These are phyloP conservation scores for Phyllostachys edulis DNA, from an alignment of 176 grass and related monocot genomes.

Conservation along the genomic window DNA sequence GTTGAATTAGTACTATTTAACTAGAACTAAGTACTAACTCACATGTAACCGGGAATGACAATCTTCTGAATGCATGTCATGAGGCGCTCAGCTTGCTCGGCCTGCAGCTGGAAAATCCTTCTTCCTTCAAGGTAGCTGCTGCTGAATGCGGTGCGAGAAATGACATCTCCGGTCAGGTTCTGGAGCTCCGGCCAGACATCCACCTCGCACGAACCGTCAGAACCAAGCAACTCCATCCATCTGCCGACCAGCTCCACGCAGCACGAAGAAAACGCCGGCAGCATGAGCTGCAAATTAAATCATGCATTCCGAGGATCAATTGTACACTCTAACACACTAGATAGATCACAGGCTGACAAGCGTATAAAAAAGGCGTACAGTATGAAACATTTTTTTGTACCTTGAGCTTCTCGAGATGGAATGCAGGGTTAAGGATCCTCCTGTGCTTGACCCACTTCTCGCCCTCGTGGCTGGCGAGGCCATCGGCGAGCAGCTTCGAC, in stretches of 20 bases:
- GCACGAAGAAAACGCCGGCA: constrained; percentile 57
- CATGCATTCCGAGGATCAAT: not conserved
- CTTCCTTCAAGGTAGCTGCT: constrained; percentile 49
- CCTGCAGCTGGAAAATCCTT: constrained; percentile 56
- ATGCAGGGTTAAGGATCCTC: constrained; percentile 57
- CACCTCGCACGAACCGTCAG: constrained; percentile 30
- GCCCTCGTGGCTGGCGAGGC: constrained; percentile 31
- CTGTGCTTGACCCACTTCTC: constrained; percentile 70
- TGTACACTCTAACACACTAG: not conserved
- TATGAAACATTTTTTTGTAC: not conserved
- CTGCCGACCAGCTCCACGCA: constrained; percentile 48
- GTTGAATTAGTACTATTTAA: not conserved
- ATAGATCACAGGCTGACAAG: not conserved
- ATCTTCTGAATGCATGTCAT: constrained; percentile 4
- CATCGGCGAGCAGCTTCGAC: constrained; percentile 18
- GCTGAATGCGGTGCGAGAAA: constrained; percentile 32
- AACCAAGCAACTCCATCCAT: constrained; percentile 33
- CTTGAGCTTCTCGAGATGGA: constrained; percentile 61
- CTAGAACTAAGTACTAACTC: not conserved
- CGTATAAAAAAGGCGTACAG: not conserved
- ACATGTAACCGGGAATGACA: constrained; percentile 44
- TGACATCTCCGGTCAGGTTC: constrained; percentile 34
- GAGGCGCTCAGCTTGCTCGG: constrained; percentile 27
- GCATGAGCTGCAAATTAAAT: constrained; percentile 42
- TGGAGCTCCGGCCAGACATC: constrained; percentile 38